These are phyloP conservation scores for Xylaria sp. DNA, from an alignment of 2,329 filamentous ascomycete genomes.

Conservation along the genomic window DNA sequence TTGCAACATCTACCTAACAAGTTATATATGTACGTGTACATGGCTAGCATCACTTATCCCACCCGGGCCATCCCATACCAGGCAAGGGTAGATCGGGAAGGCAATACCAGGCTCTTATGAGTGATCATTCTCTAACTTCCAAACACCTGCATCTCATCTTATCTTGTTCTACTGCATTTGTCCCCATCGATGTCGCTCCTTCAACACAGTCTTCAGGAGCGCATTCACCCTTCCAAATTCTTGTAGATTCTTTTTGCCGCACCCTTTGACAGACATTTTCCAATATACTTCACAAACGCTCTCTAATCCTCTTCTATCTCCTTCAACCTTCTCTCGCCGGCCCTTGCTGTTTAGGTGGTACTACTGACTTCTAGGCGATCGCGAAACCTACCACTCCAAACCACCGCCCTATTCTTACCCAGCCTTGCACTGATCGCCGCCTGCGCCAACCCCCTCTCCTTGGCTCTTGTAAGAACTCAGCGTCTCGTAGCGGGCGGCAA, in stretches of 20 bases:
- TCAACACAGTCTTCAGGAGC: not conserved
- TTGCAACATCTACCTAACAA: too few species aligned
- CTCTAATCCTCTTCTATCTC: not conserved
- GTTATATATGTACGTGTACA: not conserved
- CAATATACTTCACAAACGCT: not conserved
- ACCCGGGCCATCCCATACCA: not conserved
- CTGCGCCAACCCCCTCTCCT: not conserved
- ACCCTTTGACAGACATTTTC: not conserved
- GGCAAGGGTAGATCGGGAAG: not conserved
- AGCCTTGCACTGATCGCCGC: not conserved
- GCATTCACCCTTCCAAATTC: not conserved
- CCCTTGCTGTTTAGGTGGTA: not conserved
- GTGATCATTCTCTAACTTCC: constrained; percentile 12
- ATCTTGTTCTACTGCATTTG: constrained; percentile 6
- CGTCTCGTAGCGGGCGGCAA: constrained; percentile 8
- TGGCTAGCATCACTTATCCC: too few species aligned
- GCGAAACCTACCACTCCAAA: constrained; percentile 3
- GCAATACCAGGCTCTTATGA: not conserved
- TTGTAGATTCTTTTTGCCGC: constrained; percentile 11
- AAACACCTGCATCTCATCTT: too few species aligned
- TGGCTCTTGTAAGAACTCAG: not conserved
- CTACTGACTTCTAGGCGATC: constrained; percentile 1
- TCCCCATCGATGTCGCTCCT: constrained; percentile 9
- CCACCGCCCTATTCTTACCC: not conserved
- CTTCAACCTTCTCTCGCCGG: not conserved